Conservation (phyloP, 2,329 filamentous ascomycete species). For the Cadophora luteo-olivacea region DNA sequence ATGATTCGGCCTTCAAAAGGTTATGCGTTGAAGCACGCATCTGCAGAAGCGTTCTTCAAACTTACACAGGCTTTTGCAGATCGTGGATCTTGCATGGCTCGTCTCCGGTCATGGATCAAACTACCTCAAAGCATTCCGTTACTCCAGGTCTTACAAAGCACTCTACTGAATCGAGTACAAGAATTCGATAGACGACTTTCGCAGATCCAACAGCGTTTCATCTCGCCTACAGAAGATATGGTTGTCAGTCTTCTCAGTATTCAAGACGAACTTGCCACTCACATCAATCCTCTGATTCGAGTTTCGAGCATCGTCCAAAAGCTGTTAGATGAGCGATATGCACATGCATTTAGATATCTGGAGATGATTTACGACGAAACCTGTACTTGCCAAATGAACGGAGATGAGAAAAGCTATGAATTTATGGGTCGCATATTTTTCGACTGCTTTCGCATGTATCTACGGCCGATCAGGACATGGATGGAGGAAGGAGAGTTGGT, state of each 20-base stretch:
- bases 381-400: constrained; percentile 72
- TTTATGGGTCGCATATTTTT: constrained; percentile 76
- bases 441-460: constrained; percentile 81
- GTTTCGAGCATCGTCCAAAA: constrained; percentile 68
- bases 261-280: constrained; percentile 60
- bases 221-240: constrained; percentile 58
- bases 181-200: constrained; percentile 66
- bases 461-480: constrained; percentile 81
- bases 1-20: constrained; percentile 39
- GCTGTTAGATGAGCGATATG: constrained; percentile 52
- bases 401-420: constrained; percentile 65
- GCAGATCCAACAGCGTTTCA: constrained; percentile 63
- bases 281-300: constrained; percentile 61
- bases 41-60: constrained; percentile 42
- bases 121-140: constrained; percentile 41
- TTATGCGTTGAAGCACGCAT: constrained; percentile 48
- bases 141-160: constrained; percentile 42
- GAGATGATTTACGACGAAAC: constrained; percentile 78
- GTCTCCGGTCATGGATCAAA: constrained; percentile 55
- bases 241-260: constrained; percentile 72
- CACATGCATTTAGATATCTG: constrained; percentile 70
- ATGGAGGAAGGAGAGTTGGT: constrained; percentile 80
- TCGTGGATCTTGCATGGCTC: constrained; percentile 55
- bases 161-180: constrained; percentile 52
- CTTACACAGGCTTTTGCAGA: constrained; percentile 52